Conservation (phyloP, 2,329 filamentous ascomycete genomes). For the Leptographium wingfieldii region DNA sequence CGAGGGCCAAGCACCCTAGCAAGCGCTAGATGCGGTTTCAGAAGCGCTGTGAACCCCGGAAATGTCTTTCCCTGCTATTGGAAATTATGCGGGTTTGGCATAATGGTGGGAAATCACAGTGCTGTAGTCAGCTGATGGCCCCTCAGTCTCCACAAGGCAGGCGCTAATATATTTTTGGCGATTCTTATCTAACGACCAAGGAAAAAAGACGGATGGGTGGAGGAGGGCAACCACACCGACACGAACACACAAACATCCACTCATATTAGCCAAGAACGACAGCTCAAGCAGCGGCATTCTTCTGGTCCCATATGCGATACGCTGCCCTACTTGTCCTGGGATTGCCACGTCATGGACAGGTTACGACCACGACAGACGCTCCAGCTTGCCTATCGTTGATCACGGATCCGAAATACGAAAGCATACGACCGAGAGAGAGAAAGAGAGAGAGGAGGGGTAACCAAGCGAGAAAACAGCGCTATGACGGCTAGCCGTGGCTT, state of each 20-base stretch:
- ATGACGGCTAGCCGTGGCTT: slow-evolving; percentile 11
- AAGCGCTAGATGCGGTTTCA: neutral
- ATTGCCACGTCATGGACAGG: neutral
- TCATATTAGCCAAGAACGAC: neutral
- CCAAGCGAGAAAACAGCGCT: neutral
- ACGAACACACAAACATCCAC: neutral
- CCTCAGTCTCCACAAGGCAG: neutral
- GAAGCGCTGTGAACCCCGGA: neutral
- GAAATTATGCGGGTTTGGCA: neutral
- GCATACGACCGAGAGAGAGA: neutral
- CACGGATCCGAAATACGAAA: neutral
- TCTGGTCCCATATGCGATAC: neutral
- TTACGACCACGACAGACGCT: neutral
- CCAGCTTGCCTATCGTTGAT: neutral
- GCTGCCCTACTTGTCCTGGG: neutral
- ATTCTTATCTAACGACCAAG: neutral
- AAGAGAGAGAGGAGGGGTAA: neutral
- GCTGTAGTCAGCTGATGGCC: neutral
- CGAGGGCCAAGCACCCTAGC: too few relatives aligned
- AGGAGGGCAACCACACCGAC: neutral
- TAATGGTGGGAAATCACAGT: neutral
- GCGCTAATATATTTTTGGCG: neutral
- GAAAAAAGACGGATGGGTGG: neutral
- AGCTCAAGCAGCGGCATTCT: neutral
- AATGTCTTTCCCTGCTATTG: neutral